Conservation (phyloP, 164 flowering plant genomes). For the Chloranthus sessilifolius region DNA sequence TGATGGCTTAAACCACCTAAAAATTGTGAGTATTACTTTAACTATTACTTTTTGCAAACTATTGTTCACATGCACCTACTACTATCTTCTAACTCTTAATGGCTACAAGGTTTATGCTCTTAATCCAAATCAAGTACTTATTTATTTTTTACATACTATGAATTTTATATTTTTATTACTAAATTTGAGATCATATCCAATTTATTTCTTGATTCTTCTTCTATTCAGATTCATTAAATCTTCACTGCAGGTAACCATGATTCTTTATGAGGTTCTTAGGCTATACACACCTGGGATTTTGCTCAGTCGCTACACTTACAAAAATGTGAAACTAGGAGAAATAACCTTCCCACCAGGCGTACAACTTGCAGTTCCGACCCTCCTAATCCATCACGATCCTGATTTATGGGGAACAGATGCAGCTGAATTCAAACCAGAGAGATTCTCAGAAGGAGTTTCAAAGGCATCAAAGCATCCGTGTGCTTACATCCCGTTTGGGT, state of each 20-base stretch:
- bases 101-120: background rate
- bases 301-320: conserved; percentile 9
- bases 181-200: too few species aligned
- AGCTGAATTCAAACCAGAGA: conserved; percentile 12
- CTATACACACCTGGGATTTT: conserved; percentile 3
- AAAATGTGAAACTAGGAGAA: conserved; percentile 7
- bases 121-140: background rate
- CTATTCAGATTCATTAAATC: background rate
- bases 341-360: conserved; percentile 6
- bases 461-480: conserved; percentile 14
- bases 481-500: conserved; percentile 14
- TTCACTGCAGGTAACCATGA: conserved; percentile 13
- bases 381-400: conserved; percentile 14
- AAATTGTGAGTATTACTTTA: conserved; percentile 29
- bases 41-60: background rate
- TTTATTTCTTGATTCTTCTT: background rate
- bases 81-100: too few species aligned
- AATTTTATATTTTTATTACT: background rate
- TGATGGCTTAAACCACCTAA: conserved; percentile 29
- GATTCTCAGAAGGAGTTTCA: conserved; percentile 9
- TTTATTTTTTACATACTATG: background rate
- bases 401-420: conserved; percentile 17
- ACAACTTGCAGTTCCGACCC: conserved; percentile 3
- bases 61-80: too few species aligned
- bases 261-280: conserved; percentile 14